A percentile compares a stretch with the other conserved stretches of the same genome.
Conservation (phyloP, 129 eudicot genomes). For the Flaveria linearis region DNA sequence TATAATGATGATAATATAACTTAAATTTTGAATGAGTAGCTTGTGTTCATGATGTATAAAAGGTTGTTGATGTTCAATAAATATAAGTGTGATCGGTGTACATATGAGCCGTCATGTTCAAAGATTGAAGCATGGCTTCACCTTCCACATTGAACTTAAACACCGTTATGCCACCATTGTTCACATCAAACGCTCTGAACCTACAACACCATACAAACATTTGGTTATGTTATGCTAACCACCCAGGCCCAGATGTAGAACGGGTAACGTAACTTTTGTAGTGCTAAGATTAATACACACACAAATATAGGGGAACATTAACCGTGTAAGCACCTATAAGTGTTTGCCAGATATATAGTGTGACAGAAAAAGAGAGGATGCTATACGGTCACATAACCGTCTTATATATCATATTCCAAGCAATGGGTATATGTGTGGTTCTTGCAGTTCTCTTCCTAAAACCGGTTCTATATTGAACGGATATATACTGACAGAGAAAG, state of each 20-base stretch:
- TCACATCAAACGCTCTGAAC: slow-evolving; percentile 69
- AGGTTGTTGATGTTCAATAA: slow-evolving; percentile 30
- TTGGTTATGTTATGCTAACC: background rate
- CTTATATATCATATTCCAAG: too few species aligned
- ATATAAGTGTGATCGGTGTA: slow-evolving; percentile 60
- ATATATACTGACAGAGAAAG: too few species aligned
- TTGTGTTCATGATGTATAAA: background rate
- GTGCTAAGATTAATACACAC: too few species aligned
- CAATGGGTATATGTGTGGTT: too few species aligned
- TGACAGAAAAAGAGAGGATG: too few species aligned
- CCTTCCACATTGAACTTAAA: slow-evolving; percentile 62
- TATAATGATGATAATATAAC: too few species aligned
- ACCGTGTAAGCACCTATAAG: background rate
- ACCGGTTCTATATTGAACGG: too few species aligned
- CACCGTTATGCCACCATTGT: slow-evolving; percentile 72
- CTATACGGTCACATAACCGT: too few species aligned
- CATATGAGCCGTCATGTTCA: slow-evolving; percentile 89
- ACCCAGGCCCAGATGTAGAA: background rate
- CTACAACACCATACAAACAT: slow-evolving; percentile 33
- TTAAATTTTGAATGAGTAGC: background rate
- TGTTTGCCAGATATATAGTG: too few species aligned
- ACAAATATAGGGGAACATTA: background rate
- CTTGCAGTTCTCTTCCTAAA: too few species aligned
- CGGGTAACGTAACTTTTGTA: background rate
- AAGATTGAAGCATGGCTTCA: slow-evolving; percentile 75